Evolutionary conservation across 2,329 filamentous ascomycete species (phyloP).

Genomic region (Xylariaceae sp.): DNA sequence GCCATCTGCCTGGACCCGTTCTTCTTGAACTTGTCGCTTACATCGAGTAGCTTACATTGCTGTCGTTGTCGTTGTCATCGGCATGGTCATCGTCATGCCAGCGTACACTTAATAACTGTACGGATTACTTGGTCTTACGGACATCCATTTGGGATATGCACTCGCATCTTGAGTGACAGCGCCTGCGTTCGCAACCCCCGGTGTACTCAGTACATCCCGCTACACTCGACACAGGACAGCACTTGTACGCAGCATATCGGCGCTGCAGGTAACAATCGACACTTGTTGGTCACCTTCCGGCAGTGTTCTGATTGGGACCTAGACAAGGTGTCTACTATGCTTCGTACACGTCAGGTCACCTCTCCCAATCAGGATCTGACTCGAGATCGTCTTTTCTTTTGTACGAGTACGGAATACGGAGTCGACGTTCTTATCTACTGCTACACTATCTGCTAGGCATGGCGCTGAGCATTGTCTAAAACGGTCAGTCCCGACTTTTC

Average conservation of each 20-base stretch:
- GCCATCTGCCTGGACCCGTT: neutral
- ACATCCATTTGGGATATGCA: neutral
- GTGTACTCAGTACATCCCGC: neutral
- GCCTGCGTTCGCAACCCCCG: neutral
- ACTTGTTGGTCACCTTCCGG: conserved; percentile 7
- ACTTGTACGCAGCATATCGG: neutral
- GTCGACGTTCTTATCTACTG: conserved; percentile 11
- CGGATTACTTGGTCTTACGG: neutral
- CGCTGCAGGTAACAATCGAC: conserved; percentile 11
- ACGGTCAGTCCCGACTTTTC: neutral
- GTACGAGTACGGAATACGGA: neutral
- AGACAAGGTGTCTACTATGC: conserved; percentile 1
- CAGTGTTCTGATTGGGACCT: conserved; percentile 12
- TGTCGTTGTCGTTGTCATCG: neutral
- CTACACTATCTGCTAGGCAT: conserved; percentile 11
- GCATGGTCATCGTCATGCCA: neutral
- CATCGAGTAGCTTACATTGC: neutral
- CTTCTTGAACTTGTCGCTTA: neutral
- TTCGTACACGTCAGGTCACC: neutral
- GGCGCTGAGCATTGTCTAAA: conserved; percentile 11
- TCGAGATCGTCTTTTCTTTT: neutral
- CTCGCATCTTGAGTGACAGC: neutral
- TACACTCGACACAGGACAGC: neutral
- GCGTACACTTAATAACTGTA: neutral
- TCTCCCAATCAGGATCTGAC: neutral